Conservation (phyloP, 805 yeast genomes). For the Kodamaea jinghongensis region DNA sequence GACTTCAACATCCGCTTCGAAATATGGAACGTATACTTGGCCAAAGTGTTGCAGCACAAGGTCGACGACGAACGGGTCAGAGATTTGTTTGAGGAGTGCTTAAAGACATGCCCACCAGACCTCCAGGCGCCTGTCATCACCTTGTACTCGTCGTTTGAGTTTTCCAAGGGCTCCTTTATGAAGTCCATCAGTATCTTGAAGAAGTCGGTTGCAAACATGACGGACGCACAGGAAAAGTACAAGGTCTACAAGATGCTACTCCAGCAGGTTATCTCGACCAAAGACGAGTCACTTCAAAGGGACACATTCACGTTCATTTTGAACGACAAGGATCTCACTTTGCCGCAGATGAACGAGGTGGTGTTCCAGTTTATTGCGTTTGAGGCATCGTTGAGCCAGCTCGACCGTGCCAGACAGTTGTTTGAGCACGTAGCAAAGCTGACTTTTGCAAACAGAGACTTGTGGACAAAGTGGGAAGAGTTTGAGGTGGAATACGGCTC, state of each 20-base stretch:
- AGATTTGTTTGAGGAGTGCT: conserved; percentile 70
- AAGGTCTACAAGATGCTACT: conserved; percentile 17
- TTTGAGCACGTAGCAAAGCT: conserved; percentile 38
- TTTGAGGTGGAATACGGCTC: conserved; percentile 74
- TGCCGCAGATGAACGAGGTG: conserved; percentile 40
- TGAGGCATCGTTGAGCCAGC: conserved; percentile 55
- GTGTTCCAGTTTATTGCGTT: conserved; percentile 53
- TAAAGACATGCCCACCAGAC: conserved; percentile 44
- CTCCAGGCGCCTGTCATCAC: conserved; percentile 49
- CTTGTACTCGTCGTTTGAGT: conserved; percentile 63
- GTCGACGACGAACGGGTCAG: conserved; percentile 40
- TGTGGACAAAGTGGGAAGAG: conserved; percentile 68
- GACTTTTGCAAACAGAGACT: conserved; percentile 12
- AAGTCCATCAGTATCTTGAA: conserved; percentile 38
- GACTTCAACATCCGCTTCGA: conserved; percentile 57
- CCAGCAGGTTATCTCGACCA: background rate
- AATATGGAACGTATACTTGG: conserved; percentile 68
- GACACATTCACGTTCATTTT: conserved; percentile 46
- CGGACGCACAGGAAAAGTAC: conserved; percentile 19
- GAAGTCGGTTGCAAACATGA: conserved; percentile 14
- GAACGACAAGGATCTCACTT: conserved; percentile 41
- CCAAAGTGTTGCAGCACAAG: conserved; percentile 39
- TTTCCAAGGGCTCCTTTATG: conserved; percentile 47
- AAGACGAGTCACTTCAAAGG: conserved; percentile 20
- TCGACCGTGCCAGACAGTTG: conserved; percentile 60